Conservation (phyloP, 2,329 filamentous ascomycete genomes). For the Hypoxylon sp. region DNA sequence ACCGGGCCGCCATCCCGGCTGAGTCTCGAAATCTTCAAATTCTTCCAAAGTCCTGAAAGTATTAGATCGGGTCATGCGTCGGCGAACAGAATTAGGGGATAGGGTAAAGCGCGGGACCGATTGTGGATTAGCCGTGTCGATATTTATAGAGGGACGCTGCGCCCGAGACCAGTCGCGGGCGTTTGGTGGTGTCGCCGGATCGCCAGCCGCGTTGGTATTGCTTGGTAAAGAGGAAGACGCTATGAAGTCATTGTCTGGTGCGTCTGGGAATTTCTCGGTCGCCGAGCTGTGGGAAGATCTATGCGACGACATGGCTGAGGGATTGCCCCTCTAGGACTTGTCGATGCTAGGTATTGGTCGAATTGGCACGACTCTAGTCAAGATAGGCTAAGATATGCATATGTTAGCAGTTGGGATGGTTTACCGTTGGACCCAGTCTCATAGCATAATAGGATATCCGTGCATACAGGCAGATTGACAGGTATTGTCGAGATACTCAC, state of each 20-base stretch:
- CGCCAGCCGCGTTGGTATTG: conserved; percentile 23
- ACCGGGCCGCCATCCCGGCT: conserved; percentile 68
- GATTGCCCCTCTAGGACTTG: neutral
- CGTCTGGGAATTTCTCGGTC: conserved; percentile 44
- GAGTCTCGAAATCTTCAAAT: conserved; percentile 56
- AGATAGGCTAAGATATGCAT: neutral
- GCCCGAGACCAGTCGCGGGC: conserved; percentile 32
- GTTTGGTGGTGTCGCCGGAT: conserved; percentile 17
- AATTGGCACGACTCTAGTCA: neutral
- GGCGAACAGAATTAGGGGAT: conserved; percentile 50
- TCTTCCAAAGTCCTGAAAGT: conserved; percentile 63
- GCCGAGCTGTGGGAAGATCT: conserved; percentile 40
- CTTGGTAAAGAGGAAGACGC: conserved; percentile 16
- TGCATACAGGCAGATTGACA: neutral
- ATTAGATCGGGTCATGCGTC: conserved; percentile 56
- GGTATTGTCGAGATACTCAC: neutral
- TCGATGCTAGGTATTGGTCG: neutral
- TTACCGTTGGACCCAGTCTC: neutral
- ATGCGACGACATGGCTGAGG: conserved; percentile 38
- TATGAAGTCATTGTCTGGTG: conserved; percentile 28
- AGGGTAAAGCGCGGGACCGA: conserved; percentile 30
- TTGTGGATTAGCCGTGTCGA: conserved; percentile 39
- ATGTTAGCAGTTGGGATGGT: neutral
- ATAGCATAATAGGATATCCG: neutral
- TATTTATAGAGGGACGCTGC: conserved; percentile 42